Evolutionary conservation across 129 eudicot species (phyloP), one percentile per base, ranked within the genome.

Genomic region (Artemisia annua): DNA sequence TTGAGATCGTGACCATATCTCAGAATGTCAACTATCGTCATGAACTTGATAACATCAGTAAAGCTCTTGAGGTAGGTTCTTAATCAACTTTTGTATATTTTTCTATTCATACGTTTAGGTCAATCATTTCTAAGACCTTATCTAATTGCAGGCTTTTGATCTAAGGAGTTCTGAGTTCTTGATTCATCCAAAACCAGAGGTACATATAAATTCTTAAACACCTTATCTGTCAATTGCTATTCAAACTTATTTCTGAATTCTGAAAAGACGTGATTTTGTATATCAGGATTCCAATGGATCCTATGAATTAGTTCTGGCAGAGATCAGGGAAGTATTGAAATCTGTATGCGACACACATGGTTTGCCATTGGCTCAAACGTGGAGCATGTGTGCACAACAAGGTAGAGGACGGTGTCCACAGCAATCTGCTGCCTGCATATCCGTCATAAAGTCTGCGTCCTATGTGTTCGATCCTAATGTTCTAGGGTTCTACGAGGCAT

Each of bases 361-460:
- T 55, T 79, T 87, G 59, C 92, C 92, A 49, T 63, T 87, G 76
- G 89, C 85, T 79, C 89, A 84, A 71, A 79, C 92, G n/a, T 87
- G 92, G 92, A 81, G 84, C 54, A 70, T 82, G 28, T 87, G 92
- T 67, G 48, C 50, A 69, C 88, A 84, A 57, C 88, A 81, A 69
- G 74, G 87, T 28, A 75, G 78, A 79, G 61, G 66, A 30, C 81
- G 75, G 24, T 84, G 87, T 72, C 75, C 68, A 44, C 73, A 69
- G 18, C 79, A 79, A 52, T 72, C 73, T 39, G 44, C 75, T 61
- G 58, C 64, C 35, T 84, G 88, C 73, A 71, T 84, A 52, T 87
- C 92, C 26, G 73, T 79, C 51, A 59, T 81, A 24, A 60, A 70
- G 28, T 79, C 84, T 16, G 89, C 89, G 24, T 84, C 87, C 69